phyloP scores from a whole-genome alignment of 306 rosid species.

The Prunus mira region DNA sequence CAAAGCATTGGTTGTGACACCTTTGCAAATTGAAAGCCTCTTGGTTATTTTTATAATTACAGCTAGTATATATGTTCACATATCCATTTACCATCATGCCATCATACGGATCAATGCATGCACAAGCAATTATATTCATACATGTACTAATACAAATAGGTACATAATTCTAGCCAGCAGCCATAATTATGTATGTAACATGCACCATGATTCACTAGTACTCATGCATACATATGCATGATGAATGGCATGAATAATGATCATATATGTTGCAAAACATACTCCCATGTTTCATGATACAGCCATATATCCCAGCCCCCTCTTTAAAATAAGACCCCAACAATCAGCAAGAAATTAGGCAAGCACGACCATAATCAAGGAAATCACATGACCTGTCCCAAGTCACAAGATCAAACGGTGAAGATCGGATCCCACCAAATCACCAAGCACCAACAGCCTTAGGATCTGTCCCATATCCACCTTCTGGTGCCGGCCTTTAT shows the following conservation, averaged over 20 bases:
- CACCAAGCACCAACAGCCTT: constrained; percentile 31
- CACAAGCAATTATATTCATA: neutral
- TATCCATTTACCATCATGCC: neutral
- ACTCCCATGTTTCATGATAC: neutral
- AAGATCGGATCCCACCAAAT: constrained; percentile 34
- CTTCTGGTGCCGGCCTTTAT: constrained; percentile 56
- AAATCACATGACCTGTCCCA: constrained; percentile 62
- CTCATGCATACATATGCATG: neutral
- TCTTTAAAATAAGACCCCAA: neutral
- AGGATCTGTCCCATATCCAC: constrained; percentile 55
- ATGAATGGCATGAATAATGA: neutral
- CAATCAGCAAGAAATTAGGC: constrained; percentile 5
- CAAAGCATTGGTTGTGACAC: neutral
- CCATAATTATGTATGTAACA: too few species aligned
- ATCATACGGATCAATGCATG: neutral
- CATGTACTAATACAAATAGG: neutral
- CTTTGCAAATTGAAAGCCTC: neutral
- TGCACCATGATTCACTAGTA: neutral
- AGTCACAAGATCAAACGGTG: constrained; percentile 52
- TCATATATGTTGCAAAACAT: neutral
- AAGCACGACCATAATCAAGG: constrained; percentile 33
- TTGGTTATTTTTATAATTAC: neutral
- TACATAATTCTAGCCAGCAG: neutral
- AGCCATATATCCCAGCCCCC: neutral
- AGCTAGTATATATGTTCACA: neutral